Percentiles rank a stretch among this genome's conserved stretches.
phyloP scores from a whole-genome alignment of 2,329 filamentous ascomycete species.

The Fusarium liriodendri region DNA sequence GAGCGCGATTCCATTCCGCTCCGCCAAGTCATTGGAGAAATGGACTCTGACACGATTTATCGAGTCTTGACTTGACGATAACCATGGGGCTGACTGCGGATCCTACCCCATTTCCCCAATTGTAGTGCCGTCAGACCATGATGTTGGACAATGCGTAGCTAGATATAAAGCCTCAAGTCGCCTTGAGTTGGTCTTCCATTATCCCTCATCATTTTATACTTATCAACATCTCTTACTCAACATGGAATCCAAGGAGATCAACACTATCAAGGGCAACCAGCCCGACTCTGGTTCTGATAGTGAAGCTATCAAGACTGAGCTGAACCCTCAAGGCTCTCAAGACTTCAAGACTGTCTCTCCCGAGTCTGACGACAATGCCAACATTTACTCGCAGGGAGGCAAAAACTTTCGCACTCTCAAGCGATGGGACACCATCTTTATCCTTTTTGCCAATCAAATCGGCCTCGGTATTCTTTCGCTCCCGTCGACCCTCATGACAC shows the following conservation, averaged over 20 bases:
- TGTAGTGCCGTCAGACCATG: conserved; percentile 4
- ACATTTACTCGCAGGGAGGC: conserved; percentile 37
- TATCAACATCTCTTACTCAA: too few relatives aligned
- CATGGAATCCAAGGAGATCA: conserved; percentile 9
- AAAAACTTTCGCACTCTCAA: conserved; percentile 40
- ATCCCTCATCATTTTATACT: neutral
- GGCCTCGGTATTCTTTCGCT: conserved; percentile 67
- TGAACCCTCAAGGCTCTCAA: conserved; percentile 7
- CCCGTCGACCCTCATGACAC: conserved; percentile 73
- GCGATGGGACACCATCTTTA: conserved; percentile 40
- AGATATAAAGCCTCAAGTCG: neutral
- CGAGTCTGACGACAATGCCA: conserved; percentile 31
- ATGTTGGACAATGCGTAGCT: neutral
- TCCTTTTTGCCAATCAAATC: conserved; percentile 42
- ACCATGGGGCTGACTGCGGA: neutral
- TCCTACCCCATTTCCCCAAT: conserved; percentile 2
- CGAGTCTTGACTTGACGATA: conserved; percentile 24
- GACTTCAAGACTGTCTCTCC: conserved; percentile 25
- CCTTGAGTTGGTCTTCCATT: neutral
- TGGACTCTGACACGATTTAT: conserved; percentile 6
- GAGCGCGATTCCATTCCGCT: conserved; percentile 2
- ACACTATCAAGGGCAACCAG: conserved; percentile 4
- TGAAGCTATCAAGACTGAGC: conserved; percentile 23
- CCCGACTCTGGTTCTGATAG: conserved; percentile 30
- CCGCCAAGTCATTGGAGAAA: neutral